Base-by-base conservation (phyloP, 352 stramenopile species). In the Phytophthora cactorum region DNA sequence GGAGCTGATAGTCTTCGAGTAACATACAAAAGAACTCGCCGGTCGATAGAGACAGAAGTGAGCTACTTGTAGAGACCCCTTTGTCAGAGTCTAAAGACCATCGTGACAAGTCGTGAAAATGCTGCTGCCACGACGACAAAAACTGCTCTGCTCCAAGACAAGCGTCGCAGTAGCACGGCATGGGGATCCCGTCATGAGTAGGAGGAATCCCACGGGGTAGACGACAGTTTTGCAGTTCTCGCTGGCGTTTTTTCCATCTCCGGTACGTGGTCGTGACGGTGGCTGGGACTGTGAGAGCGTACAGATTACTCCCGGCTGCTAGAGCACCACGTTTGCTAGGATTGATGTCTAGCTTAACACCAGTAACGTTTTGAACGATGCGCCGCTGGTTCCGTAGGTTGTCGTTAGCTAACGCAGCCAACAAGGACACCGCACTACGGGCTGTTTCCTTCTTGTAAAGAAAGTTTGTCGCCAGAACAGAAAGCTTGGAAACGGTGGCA, bases 81-180 rank as follows among this genome's bases (percentile, higher is more conserved):
- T 46, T 39, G 44, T 69, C 46, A 43, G 38, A 6, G 5, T 65
- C 63, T 32, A 39, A 54, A 29, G 39, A 63, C 82, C 80, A 88
- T 17, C 73, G 74, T 15, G 59, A 70, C 14, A 91, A 71, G 59
- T 89, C 80, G 9, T 74, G 63, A 22, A 84, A 88, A 68, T 89
- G 82, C 14, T 82, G 65, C 17, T 74, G 67, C 82, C 80, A 91
- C 8, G 80, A 86, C 7, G 78, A 56, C 0, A 87, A 52, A 36
- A 87, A 68, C 49, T 91, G 78, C 14, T 78, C 63, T 0, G 62
- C 46, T 6, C 82, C 78, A 10, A 88, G 63, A 44, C 82, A 91
- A 32, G 72, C 58, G n/a, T 91, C 72, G 43, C 82, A 87, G 32
- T 80, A 76, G 36, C 80, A 89, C 7, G 80, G 59, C 38, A 69